Evolutionary conservation across 1,284 basidiomycete genomes (phyloP).

Genomic region (Cutaneotrichosporon cyanovorans): DNA sequence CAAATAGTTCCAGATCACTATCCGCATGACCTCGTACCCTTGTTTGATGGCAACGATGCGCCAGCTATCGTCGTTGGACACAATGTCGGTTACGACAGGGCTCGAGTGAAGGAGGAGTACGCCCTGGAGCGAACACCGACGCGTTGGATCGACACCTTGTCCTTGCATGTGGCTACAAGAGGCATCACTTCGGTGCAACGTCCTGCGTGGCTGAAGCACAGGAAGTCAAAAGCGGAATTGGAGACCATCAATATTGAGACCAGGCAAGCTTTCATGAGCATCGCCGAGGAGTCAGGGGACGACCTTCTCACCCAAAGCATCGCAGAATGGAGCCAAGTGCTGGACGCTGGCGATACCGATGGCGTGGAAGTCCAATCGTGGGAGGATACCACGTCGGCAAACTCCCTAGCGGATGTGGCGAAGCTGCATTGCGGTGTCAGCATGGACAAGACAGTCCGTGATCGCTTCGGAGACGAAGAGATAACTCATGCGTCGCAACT

Average conservation of each 20-base stretch:
- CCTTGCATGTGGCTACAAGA: slow-evolving; percentile 85
- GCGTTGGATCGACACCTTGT: slow-evolving; percentile 91
- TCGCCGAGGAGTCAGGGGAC: slow-evolving; percentile 50
- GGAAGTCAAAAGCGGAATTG: slow-evolving; percentile 48
- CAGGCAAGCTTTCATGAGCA: slow-evolving; percentile 44
- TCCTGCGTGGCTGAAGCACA: slow-evolving; percentile 80
- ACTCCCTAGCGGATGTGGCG: slow-evolving; percentile 88
- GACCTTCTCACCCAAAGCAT: slow-evolving; percentile 37
- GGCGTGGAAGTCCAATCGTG: slow-evolving; percentile 49
- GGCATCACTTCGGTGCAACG: slow-evolving; percentile 94
- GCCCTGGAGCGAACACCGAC: slow-evolving; percentile 59
- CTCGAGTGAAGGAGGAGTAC: slow-evolving; percentile 80
- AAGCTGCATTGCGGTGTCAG: slow-evolving; percentile 76
- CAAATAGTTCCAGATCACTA: slow-evolving; percentile 17
- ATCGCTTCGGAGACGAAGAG: slow-evolving; percentile 56
- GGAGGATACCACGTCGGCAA: slow-evolving; percentile 88
- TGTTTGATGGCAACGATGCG: slow-evolving; percentile 21
- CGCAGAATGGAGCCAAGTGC: slow-evolving; percentile 34
- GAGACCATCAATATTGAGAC: slow-evolving; percentile 30
- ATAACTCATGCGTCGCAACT: slow-evolving; percentile 53
- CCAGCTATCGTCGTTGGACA: slow-evolving; percentile 79
- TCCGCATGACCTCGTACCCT: slow-evolving; percentile 37
- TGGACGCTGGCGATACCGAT: slow-evolving; percentile 16
- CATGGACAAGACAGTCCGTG: slow-evolving; percentile 71
- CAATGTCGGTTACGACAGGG: slow-evolving; percentile 91